Base-by-base conservation (phyloP, 176 grass and related monocot genomes). In the Typha latifolia region DNA sequence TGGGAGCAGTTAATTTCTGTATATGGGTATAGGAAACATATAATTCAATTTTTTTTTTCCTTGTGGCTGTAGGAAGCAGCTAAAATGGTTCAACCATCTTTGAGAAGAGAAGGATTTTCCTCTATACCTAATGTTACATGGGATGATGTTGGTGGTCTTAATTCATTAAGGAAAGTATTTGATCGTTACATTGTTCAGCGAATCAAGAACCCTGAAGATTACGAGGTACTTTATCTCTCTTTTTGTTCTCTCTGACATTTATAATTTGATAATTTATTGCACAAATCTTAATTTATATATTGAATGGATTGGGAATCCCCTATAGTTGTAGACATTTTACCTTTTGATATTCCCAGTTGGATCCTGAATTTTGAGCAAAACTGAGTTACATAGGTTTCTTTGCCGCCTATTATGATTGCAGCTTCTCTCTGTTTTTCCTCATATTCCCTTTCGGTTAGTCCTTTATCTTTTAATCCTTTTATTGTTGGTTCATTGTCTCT, bases 91-190 rank as follows among this genome's bases (percentile, higher is more conserved):
- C 89, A 92, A 73, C 94, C 93, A 49, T 97, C 89, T 49, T 78
- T 91, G 80, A 97, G 88, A 86, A 89, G 94, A 77, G 94, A 97
- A 90, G 94, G 94, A 68, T 97, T 97, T 87, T 97, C 94, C 34
- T 87, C 94, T 67, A 85, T 92, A 65, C 94, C 94, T 72, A 90
- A 92, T 51, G 81, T 97, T 55, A 92, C 83, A 72, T 97, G 94
- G 94, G 73, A 79, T 22, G 94, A 97, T 77, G 89, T 97, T 78
- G 94, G 94, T n/a, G 94, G 94, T 19, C 85, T 97, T 56, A 85
- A 77, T 67, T 89, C 74, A 53, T 71, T 97, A 64, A 83, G 85
- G 72, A 84, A 82, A 76, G 72, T 86, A 51, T 97, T 97, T 80
- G 83, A 97, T 43, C 75, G 81, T 47, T 86, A 83, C 61, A 90